Evolutionary conservation across 2,329 filamentous ascomycete species (phyloP), one percentile per base, ranked within the genome.

Genomic region (Sporothrix phasma): DNA sequence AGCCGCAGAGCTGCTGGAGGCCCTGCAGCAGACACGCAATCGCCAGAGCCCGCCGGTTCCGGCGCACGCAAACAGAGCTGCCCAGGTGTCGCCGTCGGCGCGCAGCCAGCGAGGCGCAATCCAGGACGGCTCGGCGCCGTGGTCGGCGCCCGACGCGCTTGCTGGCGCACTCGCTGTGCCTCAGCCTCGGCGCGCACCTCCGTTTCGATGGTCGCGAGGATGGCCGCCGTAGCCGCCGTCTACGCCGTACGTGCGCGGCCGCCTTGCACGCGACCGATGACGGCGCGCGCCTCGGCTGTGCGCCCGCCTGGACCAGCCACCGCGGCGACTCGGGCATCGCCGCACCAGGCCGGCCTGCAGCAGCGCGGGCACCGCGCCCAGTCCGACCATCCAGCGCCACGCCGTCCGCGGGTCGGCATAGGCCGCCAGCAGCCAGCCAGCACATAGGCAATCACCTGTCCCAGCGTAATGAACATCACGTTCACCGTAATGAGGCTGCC

Each of bases 371-470:
- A 88, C 67, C 8, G 89, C 89, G 0, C 92, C 93, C 0, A 97
- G 75, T 0, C 92, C 92, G 0, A 97, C 92, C 84, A 96, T 92
- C 87, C 89, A 95, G 59, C 91, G 81, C 92, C 93, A 97, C 1
- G 88, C 90, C 13, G 81, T 82, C 41, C 71, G 72, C 24, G 73
- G 69, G 64, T 76, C 73, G 0, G 78, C 82, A 65, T 79, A 78
- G 64, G 82, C 80, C 5, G 85, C 81, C 54, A 96, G 87, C 0
- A 80, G 74, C 88, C 89, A 96, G 1, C 93, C 6, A 92, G 77
- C 1, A 95, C 73, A 74, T 97, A 97, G 2, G 93, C 92, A 22
- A 95, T 83, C 1, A 96, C 89, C 75, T 97, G 92, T 0, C 93
- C 93, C 11, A 89, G 79, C 0, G 92, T 96, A 64, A 97, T 88